Evolutionary conservation across 768 basidiomycete species (phyloP).

Genomic region (Leccinum imitatum): DNA sequence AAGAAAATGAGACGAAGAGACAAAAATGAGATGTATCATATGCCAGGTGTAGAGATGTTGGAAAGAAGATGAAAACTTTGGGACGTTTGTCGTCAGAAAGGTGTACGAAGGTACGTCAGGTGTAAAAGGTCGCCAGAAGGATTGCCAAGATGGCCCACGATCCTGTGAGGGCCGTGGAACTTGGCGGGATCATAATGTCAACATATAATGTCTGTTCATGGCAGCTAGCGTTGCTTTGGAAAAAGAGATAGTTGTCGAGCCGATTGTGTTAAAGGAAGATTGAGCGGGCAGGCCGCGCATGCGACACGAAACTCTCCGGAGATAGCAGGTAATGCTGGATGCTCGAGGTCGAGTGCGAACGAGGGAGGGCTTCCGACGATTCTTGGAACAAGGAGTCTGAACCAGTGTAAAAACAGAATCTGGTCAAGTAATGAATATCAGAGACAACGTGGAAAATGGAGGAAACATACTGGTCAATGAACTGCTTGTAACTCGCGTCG

Average conservation of each 20-base stretch:
- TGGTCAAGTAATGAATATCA: slow-evolving; percentile 28
- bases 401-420: slow-evolving; percentile 84
- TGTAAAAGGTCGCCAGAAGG: neutral
- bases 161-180: neutral
- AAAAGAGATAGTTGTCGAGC: slow-evolving; percentile 19
- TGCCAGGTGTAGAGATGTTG: neutral
- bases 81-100: neutral
- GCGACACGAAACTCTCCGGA: slow-evolving; percentile 25
- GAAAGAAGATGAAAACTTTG: neutral
- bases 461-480: slow-evolving; percentile 59
- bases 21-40: neutral
- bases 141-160: neutral
- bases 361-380: slow-evolving; percentile 30
- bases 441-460: neutral
- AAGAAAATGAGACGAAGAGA: neutral
- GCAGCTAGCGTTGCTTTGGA: neutral
- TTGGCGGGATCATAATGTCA: neutral
- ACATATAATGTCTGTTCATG: neutral
- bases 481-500: slow-evolving; percentile 54
- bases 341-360: slow-evolving; percentile 52
- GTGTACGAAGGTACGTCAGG: slow-evolving; percentile 1
- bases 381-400: slow-evolving; percentile 37
- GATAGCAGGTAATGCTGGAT: slow-evolving; percentile 50
- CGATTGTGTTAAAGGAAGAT: slow-evolving; percentile 27
- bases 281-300: slow-evolving; percentile 24